A percentile compares a stretch with the other conserved stretches of the same genome.
phyloP scores from a whole-genome alignment of 2,329 filamentous ascomycete genomes.

The Penicillium thymicola region DNA sequence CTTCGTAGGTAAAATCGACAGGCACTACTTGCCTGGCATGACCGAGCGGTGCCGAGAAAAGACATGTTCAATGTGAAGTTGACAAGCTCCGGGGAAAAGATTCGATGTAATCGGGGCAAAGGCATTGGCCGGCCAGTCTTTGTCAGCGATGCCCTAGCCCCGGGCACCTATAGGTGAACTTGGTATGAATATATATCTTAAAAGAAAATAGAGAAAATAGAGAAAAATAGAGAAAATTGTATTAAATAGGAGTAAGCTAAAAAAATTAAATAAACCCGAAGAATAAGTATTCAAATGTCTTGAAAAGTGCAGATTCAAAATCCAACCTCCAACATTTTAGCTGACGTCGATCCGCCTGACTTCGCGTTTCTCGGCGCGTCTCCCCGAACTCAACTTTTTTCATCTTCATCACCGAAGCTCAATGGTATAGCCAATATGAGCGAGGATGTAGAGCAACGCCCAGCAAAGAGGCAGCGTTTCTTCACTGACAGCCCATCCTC shows the following conservation, averaged over 20 bases:
- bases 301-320: not conserved
- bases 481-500: slow-evolving; percentile 51
- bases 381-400: slow-evolving; percentile 16
- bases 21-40: slow-evolving; percentile 19
- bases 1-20: slow-evolving; percentile 4
- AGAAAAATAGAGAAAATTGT: not conserved
- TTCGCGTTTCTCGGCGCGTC: slow-evolving; percentile 38
- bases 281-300: not conserved
- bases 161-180: not conserved
- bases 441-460: slow-evolving; percentile 50
- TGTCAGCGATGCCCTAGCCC: slow-evolving; percentile 1
- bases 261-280: not conserved
- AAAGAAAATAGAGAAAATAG: not conserved
- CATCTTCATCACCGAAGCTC: not conserved
- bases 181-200: too few relatives aligned
- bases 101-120: slow-evolving; percentile 18
- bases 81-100: slow-evolving; percentile 2
- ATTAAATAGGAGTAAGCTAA: not conserved
- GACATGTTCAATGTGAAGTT: slow-evolving; percentile 18
- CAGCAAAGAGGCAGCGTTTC: slow-evolving; percentile 61
- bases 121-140: slow-evolving; percentile 18
- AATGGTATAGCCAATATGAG: slow-evolving; percentile 17
- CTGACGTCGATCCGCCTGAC: slow-evolving; percentile 29
- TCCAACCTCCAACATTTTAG: slow-evolving; percentile 1
- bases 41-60: slow-evolving; percentile 19